Evolutionary conservation across 2,329 filamentous ascomycete genomes (phyloP), one percentile per base, ranked within the genome.

Genomic region (Waltergamsia citrina): DNA sequence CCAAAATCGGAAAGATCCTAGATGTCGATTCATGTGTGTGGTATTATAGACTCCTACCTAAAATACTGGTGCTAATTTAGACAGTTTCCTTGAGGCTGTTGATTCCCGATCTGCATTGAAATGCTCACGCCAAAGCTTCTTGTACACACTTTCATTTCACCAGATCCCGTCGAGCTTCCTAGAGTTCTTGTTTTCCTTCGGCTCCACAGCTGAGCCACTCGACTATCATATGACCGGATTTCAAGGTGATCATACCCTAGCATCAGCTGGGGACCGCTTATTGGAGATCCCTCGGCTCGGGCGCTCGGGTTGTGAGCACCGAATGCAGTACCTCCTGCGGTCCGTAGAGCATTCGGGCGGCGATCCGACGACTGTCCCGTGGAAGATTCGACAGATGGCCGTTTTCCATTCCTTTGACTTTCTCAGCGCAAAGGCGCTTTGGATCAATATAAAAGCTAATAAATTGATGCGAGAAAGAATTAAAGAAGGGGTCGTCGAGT

Each of bases 331-430:
- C 23, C 23, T 25, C n/a, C n/a, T 25, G 23, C 23, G 23, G n/a
- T 25, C 23, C 9, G 23, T 25, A n/a, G 23, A 25, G 23, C 23
- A n/a, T 9, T 25, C 23, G 23, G n/a, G 23, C n/a, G n/a, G 23
- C n/a, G 9, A 25, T 25, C 9, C 9, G 9, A n/a, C 9, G 23
- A 9, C 23, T 25, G n/a, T n/a, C 9, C 9, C 23, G 3, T 36
- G 36, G 34, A 36, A 29, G 4, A 35, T 43, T 4, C 16, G 40
- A 9, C 41, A 43, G 18, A 42, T 38, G 31, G 37, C 39, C 4
- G 40, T 43, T 2, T 38, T 40, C 18, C 41, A 43, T 12, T 31
- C 35, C 3, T 43, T 40, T 33, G 41, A 43, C 16, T 10, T 43
- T 7, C 21, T 23, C 1, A 42, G 28, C 1, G 41, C 39, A 0